Conservation (phyloP, 192 early-diverging fungal species). For the Geosiphon pyriformis region DNA sequence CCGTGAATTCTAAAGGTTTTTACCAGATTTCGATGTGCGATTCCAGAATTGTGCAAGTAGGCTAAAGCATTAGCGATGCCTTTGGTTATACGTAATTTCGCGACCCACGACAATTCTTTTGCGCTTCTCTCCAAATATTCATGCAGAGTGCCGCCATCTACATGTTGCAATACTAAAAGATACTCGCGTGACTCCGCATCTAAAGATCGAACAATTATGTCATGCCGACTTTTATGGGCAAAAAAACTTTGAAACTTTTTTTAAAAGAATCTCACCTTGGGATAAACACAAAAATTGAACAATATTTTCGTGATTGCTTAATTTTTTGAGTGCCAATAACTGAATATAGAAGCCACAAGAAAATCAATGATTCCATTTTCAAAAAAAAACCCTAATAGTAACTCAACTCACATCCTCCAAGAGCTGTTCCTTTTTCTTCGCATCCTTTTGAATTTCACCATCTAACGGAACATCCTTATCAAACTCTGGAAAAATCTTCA, state of each 20-base stretch:
- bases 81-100: conserved; percentile 1
- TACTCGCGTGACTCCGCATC: not conserved
- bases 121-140: conserved; percentile 1
- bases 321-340: not conserved
- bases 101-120: not conserved
- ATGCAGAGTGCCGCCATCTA: conserved; percentile 15
- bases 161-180: conserved; percentile 13
- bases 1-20: not conserved
- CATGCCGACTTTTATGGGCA: too few species aligned
- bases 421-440: not conserved
- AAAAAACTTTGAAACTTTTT: too few species aligned
- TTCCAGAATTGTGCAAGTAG: conserved; percentile 9
- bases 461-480: too few species aligned
- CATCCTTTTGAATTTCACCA: not conserved
- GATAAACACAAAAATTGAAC: not conserved
- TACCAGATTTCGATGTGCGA: conserved; percentile 18
- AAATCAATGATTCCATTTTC: not conserved
- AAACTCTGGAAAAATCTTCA: not conserved
- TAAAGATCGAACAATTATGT: too few species aligned
- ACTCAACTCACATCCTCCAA: not conserved
- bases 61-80: conserved; percentile 7
- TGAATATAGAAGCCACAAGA: not conserved
- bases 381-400: not conserved
- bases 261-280: not conserved
- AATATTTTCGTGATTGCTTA: not conserved